phyloP scores from a whole-genome alignment of 106 monocot species.

The Acorus calamus region DNA sequence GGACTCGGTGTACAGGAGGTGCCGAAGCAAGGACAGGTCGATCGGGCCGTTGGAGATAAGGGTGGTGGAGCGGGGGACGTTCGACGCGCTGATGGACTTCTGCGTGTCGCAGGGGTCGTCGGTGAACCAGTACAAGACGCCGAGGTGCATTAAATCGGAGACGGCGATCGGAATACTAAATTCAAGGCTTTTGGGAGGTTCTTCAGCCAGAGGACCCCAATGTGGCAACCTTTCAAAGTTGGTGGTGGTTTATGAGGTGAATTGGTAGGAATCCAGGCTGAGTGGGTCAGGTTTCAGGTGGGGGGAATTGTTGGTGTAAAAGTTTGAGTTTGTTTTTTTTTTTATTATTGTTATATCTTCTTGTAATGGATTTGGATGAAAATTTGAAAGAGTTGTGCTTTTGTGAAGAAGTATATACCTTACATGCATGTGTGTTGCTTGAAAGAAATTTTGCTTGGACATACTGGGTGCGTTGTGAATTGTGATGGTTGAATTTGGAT shows the following conservation, averaged over 20 bases:
- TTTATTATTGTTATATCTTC: too few relatives aligned
- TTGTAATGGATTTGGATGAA: too few relatives aligned
- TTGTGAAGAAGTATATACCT: too few relatives aligned
- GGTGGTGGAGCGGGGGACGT: conserved; percentile 40
- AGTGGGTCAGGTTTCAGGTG: too few relatives aligned
- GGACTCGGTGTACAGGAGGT: conserved; percentile 60
- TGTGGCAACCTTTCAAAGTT: conserved; percentile 44
- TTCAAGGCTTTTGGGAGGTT: conserved; percentile 44
- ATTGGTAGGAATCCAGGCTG: too few relatives aligned
- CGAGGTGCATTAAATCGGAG: conserved; percentile 49
- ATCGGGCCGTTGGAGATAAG: conserved; percentile 70
- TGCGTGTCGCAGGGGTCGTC: conserved; percentile 68
- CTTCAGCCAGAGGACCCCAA: conserved; percentile 29
- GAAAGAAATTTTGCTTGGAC: too few relatives aligned
- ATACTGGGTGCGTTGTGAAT: too few relatives aligned
- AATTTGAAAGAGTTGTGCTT: too few relatives aligned
- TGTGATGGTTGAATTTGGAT: too few relatives aligned
- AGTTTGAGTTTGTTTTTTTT: too few relatives aligned
- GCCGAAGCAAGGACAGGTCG: conserved; percentile 54
- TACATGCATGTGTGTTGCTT: too few relatives aligned
- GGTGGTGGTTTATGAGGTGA: neutral
- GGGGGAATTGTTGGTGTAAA: too few relatives aligned
- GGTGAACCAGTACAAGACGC: conserved; percentile 88
- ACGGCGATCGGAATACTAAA: conserved; percentile 40
- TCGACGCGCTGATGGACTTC: conserved; percentile 67